Evolutionary conservation across 768 basidiomycete genomes (phyloP), one percentile per base, ranked within the genome.

Genomic region (Russula abietina): DNA sequence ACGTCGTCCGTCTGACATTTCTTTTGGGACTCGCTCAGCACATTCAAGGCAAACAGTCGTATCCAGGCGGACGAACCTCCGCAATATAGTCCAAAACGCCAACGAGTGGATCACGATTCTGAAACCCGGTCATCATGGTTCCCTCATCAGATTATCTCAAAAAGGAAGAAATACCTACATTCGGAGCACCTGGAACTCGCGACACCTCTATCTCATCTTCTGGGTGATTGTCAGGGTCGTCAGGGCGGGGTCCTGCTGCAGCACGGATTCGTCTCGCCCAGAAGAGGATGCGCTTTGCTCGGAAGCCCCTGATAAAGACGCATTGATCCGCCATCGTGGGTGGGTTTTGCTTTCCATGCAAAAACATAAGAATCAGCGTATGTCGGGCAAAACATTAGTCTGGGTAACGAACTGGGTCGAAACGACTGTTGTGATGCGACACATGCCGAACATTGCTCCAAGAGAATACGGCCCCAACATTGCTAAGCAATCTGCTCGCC

Each of bases 61-160:
- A 17, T 7, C 11, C 9, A n/a, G 7, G 19, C 10, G 12, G 17
- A 61, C 64, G 30, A 55, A 56, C 62, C 54, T 61, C 52, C 14
- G 48, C 45, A 33, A 60, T 55, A 38, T 60, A 64, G 46, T 61
- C 59, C 36, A 64, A 49, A 33, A 60, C 24, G 3, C 38, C 52
- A 14, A 54, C 26, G 30, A 64, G 54, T 5, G 62, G 62, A 19
- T 64, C 59, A 24, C 36, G 26, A 36, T 49, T 26, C 62, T 64
- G 28, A 5, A 53, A 30, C 28, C 52, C 19, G 32, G 30, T 16
- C 2, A 3, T 54, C 19, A 28, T 36, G 16, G 5, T 17, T 33
- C 32, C 39, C n/a, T n/a, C n/a, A n/a, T n/a, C n/a, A n/a, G n/a
- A n/a, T 1, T 19, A 43, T n/a, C n/a, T n/a, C 56, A 28, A 1